phyloP scores from a whole-genome alignment of 2,329 filamentous ascomycete species.

The Xylaria arbuscula region DNA sequence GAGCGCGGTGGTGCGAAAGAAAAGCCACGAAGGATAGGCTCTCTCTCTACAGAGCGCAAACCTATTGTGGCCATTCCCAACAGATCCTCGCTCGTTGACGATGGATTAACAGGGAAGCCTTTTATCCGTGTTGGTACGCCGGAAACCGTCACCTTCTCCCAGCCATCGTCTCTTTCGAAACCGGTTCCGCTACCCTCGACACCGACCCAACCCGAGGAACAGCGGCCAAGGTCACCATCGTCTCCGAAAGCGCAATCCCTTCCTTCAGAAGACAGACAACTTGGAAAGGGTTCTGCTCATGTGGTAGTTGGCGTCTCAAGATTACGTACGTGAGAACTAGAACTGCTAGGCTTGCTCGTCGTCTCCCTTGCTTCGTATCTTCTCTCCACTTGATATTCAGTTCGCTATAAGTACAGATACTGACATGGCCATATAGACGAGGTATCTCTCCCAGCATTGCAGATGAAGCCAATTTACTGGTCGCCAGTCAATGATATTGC shows the following conservation, averaged over 20 bases:
- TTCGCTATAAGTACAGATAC: slow-evolving; percentile 2
- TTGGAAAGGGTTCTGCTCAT: slow-evolving; percentile 55
- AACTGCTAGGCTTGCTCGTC: neutral
- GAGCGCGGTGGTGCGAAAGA: slow-evolving; percentile 34
- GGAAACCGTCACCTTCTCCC: slow-evolving; percentile 46
- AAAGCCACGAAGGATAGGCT: slow-evolving; percentile 36
- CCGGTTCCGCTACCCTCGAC: slow-evolving; percentile 32
- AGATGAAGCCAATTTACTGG: slow-evolving; percentile 99
- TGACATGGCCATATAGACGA: slow-evolving; percentile 60
- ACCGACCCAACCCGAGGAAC: slow-evolving; percentile 42
- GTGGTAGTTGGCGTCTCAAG: slow-evolving; percentile 91
- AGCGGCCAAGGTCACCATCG: slow-evolving; percentile 31
- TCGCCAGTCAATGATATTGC: slow-evolving; percentile 90
- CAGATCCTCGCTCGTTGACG: slow-evolving; percentile 52
- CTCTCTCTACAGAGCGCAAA: slow-evolving; percentile 36
- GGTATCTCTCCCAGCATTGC: slow-evolving; percentile 81
- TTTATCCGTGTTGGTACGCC: slow-evolving; percentile 61
- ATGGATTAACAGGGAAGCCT: slow-evolving; percentile 66
- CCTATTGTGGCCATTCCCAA: slow-evolving; percentile 38
- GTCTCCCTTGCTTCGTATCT: neutral
- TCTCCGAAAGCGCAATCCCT: slow-evolving; percentile 36
- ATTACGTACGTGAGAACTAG: slow-evolving; percentile 60
- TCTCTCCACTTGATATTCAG: neutral
- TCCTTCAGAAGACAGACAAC: slow-evolving; percentile 39
- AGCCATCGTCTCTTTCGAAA: slow-evolving; percentile 46